Base-by-base conservation (phyloP, 225 moss, liverwort and hornwort genomes). In the Straminergon stramineum region DNA sequence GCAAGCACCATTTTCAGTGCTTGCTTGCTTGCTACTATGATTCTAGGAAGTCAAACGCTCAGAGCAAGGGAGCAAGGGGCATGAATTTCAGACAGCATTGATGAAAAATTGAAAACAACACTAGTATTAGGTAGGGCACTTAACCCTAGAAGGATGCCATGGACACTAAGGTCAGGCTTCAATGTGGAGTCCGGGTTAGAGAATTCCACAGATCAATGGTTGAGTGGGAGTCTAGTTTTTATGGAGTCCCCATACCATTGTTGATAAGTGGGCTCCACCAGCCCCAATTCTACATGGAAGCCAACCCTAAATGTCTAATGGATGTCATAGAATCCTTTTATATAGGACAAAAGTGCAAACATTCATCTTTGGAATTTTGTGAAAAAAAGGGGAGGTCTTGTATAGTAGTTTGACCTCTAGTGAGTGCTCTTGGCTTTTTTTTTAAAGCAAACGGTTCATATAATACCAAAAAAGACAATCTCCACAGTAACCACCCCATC, bases 401-500 rank as follows among this genome's bases (percentile, higher is more conserved):
- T 0, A 48, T 3, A 32, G 0, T 19, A 31, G 4, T 75, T 18
- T 75, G 31, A 31, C 7, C 7, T 31, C 1, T 2, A 7, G 12
- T 20, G 21, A 20, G 2, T 21, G 12, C 4, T 68, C 21, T 68
- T 37, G 6, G 35, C 28, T 4, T 11, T n/a, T 23, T n/a, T 39
- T 23, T 7, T n/a, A 2, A 7, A 39, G 0, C 2, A 69, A 69
- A 69, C 22, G 4, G 7, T n/a, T 69, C 13, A 69, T 13, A 23
- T 0, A 0, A 6, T 23, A 23, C 2, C 0, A 6, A 23, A 21
- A 76, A 52, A 5, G 21, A 51, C 19, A 51, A 10, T 51, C 2
- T 75, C 7, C 2, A 31, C 0, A 1, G 0, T 21, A 1, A 76
- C 20, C 1, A 52, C 3, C 0, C 0, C 10, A 3, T 75, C 5